Evolutionary conservation across 768 basidiomycete species (phyloP), one percentile per base, ranked within the genome.

Genomic region (Dictyophora rubrovolvata): DNA sequence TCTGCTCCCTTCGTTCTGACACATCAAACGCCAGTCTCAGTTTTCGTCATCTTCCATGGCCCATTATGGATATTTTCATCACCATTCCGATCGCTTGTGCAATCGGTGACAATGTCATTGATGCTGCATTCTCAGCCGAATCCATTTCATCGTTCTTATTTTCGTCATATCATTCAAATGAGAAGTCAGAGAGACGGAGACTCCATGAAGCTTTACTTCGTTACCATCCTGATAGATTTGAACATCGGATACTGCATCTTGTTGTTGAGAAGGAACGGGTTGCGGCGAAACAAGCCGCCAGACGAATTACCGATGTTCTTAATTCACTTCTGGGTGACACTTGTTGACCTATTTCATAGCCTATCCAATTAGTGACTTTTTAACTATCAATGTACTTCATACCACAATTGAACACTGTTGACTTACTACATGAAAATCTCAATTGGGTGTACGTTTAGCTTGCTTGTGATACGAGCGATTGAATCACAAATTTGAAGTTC

Each of bases 191-290:
- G 16, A 50, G 37, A 33, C 18, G 33, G 49, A 59, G 21, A n/a
- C 36, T 59, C 4, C 57, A 35, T 1, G 57, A 53, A 8, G 57
- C 57, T 10, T 21, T 52, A 42, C 48, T 59, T 18, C 48, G 36
- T 22, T 59, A 59, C 36, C 57, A 59, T 36, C 57, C 57, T 23
- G 57, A 59, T 37, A 51, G 42, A 36, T 59, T 59, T 35, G 55
- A 56, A 49, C 18, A 36, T 20, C 49, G 36, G 10, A 10, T 59
- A 20, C 20, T 59, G 23, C 33, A 16, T 21, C 5, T 35, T 16
- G 37, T 59, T 8, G n/a, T 36, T 16, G 28, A 28, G 4, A n/a
- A 59, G 21, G 36, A 56, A 21, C 7, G 34, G 34, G 33, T n/a
- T 12, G 42, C n/a, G 12, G n/a, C 42, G n/a, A 4, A 42, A n/a